Evolutionary conservation across 2,329 filamentous ascomycete genomes (phyloP).

Genomic region (Aphanocladium album): DNA sequence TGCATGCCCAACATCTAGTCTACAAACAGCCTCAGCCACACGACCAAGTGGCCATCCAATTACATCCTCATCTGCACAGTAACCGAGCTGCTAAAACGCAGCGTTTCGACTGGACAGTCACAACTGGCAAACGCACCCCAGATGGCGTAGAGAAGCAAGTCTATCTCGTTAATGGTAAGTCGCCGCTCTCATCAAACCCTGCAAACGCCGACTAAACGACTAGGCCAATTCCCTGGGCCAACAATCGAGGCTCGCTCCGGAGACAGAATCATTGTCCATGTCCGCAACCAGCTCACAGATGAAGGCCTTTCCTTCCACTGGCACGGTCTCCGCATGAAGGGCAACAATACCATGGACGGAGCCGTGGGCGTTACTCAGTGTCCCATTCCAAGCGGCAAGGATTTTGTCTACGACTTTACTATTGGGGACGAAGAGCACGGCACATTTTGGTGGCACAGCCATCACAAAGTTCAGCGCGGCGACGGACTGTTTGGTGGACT

Average conservation of each 20-base stretch:
- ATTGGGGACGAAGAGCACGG: constrained; percentile 52
- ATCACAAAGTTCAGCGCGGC: constrained; percentile 42
- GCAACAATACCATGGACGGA: constrained; percentile 42
- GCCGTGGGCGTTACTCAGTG: constrained; percentile 39
- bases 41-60: constrained; percentile 6
- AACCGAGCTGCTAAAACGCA: background rate
- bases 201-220: background rate
- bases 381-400: constrained; percentile 31
- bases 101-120: constrained; percentile 11
- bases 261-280: constrained; percentile 50
- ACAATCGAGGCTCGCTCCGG: constrained; percentile 49
- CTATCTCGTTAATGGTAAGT: constrained; percentile 15
- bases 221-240: constrained; percentile 30
- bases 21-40: background rate
- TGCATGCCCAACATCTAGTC: background rate
- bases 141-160: constrained; percentile 14
- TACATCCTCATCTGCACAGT: constrained; percentile 4
- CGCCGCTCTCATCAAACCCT: too few relatives aligned
- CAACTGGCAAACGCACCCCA: background rate
- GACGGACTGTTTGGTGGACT: constrained; percentile 56
- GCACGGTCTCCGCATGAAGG: constrained; percentile 43
- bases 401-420: constrained; percentile 40
- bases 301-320: constrained; percentile 43
- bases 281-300: constrained; percentile 58
- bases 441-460: constrained; percentile 56